Percentiles rank a stretch among this genome's conserved stretches.
These are phyloP conservation scores for Cladosporium phlei DNA, from an alignment of 2,329 filamentous ascomycete species.

Conservation along the genomic window DNA sequence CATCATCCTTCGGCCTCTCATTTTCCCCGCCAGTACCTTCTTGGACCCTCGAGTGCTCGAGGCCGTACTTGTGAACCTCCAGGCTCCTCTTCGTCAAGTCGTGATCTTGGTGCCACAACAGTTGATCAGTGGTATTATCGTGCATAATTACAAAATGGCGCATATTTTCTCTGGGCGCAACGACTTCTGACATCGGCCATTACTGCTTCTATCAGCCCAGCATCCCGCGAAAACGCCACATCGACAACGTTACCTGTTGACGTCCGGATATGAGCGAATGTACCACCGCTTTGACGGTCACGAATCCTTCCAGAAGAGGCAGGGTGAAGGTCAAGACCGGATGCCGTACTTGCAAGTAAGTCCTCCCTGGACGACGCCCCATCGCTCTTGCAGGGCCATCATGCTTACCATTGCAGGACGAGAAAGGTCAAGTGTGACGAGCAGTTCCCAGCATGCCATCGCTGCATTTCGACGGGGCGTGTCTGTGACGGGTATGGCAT, in stretches of 20 bases:
- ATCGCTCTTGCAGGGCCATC: not conserved
- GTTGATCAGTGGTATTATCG: not conserved
- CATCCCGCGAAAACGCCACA: not conserved
- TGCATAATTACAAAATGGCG: not conserved
- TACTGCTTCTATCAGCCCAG: not conserved
- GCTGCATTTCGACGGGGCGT: conserved; percentile 34
- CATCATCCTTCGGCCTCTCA: conserved; percentile 7
- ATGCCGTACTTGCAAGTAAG: conserved; percentile 29
- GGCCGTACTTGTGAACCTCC: not conserved
- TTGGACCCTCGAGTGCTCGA: not conserved
- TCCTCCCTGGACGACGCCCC: not conserved
- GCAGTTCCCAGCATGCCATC: conserved; percentile 33
- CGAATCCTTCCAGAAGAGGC: conserved; percentile 2
- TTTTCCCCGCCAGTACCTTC: not conserved
- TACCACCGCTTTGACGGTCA: conserved; percentile 7
- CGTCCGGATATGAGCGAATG: conserved; percentile 10
- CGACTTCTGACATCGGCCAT: not conserved
- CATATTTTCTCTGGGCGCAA: not conserved
- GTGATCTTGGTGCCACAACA: not conserved
- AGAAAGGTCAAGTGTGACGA: conserved; percentile 37
- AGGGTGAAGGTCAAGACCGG: conserved; percentile 17
- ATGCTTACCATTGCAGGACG: conserved; percentile 16
- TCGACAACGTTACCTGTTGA: not conserved
- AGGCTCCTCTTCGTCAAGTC: not conserved
- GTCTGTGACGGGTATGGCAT: conserved; percentile 43